Evolutionary conservation across 257 asterid species (phyloP).

Genomic region (Apocynum venetum): DNA sequence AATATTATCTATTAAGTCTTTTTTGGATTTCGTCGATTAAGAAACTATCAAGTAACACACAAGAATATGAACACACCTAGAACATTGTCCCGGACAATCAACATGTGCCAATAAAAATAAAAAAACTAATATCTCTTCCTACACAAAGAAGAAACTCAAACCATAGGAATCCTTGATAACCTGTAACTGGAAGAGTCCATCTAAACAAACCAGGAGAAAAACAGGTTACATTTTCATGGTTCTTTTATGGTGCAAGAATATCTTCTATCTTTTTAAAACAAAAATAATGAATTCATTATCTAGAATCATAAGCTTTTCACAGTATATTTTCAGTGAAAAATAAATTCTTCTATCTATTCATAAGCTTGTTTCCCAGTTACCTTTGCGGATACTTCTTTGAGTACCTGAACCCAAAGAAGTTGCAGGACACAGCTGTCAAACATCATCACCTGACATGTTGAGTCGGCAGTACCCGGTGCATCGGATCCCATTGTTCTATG

Average conservation of each 20-base stretch:
- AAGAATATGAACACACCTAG: background rate
- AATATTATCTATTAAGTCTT: background rate
- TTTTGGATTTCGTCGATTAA: background rate
- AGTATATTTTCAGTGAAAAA: background rate
- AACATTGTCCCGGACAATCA: background rate
- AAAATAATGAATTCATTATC: too few species aligned
- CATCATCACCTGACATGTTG: slow-evolving; percentile 28
- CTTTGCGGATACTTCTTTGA: slow-evolving; percentile 19
- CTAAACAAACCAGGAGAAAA: background rate
- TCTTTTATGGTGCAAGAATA: background rate
- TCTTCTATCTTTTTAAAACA: background rate
- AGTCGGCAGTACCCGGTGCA: slow-evolving; percentile 11
- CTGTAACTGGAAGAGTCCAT: background rate
- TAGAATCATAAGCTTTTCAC: too few species aligned
- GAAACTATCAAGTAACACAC: background rate
- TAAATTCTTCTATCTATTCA: background rate
- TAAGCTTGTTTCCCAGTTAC: slow-evolving; percentile 12
- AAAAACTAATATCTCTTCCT: background rate
- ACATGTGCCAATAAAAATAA: background rate
- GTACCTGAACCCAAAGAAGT: slow-evolving; percentile 25
- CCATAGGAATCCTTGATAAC: background rate
- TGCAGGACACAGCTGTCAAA: slow-evolving; percentile 24
- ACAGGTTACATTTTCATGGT: background rate
- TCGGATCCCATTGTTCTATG: slow-evolving; percentile 6
- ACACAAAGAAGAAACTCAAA: background rate